Percentiles rank a stretch among this genome's conserved stretches.
phyloP scores from a whole-genome alignment of 805 yeast species.

The Monosporozyma siamensis region DNA sequence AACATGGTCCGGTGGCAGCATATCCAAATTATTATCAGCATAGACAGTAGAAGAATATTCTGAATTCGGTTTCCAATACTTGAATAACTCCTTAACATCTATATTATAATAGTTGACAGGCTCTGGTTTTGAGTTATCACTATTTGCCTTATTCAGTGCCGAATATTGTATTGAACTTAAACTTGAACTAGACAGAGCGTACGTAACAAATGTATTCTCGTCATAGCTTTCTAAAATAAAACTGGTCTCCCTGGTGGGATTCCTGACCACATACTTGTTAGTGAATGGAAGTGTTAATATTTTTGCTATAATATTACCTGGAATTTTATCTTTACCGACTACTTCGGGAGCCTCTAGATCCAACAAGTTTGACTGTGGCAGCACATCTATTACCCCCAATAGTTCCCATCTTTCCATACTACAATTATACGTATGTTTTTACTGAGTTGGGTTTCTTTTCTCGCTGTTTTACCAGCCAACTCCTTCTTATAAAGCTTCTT shows the following conservation, averaged over 20 bases:
- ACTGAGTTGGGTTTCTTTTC: background rate
- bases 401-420: conserved; percentile 9
- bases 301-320: conserved; percentile 3
- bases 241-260: background rate
- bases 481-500: too few species aligned
- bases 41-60: background rate
- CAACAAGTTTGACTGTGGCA: conserved; percentile 9
- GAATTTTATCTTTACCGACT: conserved; percentile 4
- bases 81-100: conserved; percentile 8
- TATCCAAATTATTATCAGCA: background rate
- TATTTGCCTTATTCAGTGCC: background rate
- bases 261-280: conserved; percentile 7
- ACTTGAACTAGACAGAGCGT: background rate
- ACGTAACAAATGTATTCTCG: conserved; percentile 5
- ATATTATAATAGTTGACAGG: conserved; percentile 1
- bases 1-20: background rate
- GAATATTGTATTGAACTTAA: background rate
- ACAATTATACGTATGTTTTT: too few species aligned
- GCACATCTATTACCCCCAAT: conserved; percentile 2
- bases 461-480: too few species aligned
- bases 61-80: conserved; percentile 9
- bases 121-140: background rate
- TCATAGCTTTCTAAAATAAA: conserved; percentile 19
- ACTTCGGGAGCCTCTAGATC: conserved; percentile 6
- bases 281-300: background rate